Percentiles rank a stretch among this genome's conserved stretches.
phyloP scores from a whole-genome alignment of 1,139 yeast genomes.

The Nakaseomyces glabratus region DNA sequence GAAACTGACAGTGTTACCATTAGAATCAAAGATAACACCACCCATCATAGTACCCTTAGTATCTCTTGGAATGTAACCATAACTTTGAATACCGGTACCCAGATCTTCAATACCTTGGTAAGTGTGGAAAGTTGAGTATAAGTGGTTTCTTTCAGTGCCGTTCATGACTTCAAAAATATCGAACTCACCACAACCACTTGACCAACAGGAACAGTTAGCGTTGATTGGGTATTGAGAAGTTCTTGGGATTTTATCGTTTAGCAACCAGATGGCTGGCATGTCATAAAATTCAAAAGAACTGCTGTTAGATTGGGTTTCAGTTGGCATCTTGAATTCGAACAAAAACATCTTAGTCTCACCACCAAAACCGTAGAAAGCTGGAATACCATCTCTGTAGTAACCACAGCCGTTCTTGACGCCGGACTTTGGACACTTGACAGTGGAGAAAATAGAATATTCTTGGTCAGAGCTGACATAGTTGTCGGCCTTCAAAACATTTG shows the following conservation, averaged over 20 bases:
- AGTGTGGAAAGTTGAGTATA: conserved; percentile 62
- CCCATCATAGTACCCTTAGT: conserved; percentile 46
- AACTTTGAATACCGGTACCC: conserved; percentile 48
- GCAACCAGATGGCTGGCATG: conserved; percentile 70
- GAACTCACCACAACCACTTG: conserved; percentile 72
- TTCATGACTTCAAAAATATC: conserved; percentile 66
- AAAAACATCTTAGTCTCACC: conserved; percentile 60
- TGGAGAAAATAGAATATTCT: conserved; percentile 56
- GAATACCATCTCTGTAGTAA: conserved; percentile 60
- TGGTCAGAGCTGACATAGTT: conserved; percentile 45
- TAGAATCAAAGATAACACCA: conserved; percentile 58
- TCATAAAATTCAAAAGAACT: conserved; percentile 36
- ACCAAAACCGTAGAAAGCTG: conserved; percentile 65
- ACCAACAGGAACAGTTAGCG: conserved; percentile 65
- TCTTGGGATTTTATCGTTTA: conserved; percentile 72
- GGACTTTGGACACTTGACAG: conserved; percentile 42
- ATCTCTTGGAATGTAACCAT: conserved; percentile 51
- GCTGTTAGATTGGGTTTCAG: conserved; percentile 34
- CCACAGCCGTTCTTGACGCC: conserved; percentile 37
- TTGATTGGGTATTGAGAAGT: conserved; percentile 63
- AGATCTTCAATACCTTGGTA: conserved; percentile 60
- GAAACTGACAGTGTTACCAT: conserved; percentile 54
- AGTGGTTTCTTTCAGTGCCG: conserved; percentile 43
- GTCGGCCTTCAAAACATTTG: conserved; percentile 45
- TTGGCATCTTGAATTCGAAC: conserved; percentile 63